Conservation (phyloP, 2,329 filamentous ascomycete genomes). For the Nemania bipapillata region DNA sequence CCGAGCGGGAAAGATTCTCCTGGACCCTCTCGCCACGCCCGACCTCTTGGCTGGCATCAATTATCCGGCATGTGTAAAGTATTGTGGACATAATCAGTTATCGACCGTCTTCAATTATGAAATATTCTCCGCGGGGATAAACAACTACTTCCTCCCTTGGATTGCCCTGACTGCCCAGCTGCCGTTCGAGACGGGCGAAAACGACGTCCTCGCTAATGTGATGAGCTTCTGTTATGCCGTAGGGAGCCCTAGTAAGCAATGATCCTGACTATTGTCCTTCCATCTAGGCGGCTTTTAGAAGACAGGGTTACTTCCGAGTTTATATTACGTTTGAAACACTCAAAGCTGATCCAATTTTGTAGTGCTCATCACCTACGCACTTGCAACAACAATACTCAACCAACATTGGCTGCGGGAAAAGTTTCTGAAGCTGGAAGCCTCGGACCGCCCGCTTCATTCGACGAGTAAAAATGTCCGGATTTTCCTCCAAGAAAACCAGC, state of each 20-base stretch:
- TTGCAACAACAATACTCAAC: slow-evolving; percentile 42
- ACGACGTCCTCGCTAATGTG: slow-evolving; percentile 32
- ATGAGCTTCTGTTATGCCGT: slow-evolving; percentile 40
- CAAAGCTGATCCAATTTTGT: background rate
- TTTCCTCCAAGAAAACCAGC: slow-evolving; percentile 38
- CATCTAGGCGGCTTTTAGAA: background rate
- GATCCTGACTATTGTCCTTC: background rate
- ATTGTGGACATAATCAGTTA: slow-evolving; percentile 20
- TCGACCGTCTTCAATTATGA: slow-evolving; percentile 34
- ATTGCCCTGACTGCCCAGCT: slow-evolving; percentile 42
- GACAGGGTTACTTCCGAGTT: too few relatives aligned
- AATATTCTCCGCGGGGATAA: slow-evolving; percentile 34
- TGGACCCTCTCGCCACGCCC: slow-evolving; percentile 8
- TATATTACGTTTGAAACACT: background rate
- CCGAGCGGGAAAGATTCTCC: background rate
- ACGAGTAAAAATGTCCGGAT: slow-evolving; percentile 33
- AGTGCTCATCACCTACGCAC: slow-evolving; percentile 40
- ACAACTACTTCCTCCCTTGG: slow-evolving; percentile 41
- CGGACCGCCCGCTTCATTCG: slow-evolving; percentile 2
- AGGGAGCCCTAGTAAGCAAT: slow-evolving; percentile 34
- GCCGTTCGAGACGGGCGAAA: slow-evolving; percentile 40
- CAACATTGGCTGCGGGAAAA: slow-evolving; percentile 34
- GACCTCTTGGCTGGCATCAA: slow-evolving; percentile 19
- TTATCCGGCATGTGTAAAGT: slow-evolving; percentile 10
- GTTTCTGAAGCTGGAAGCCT: slow-evolving; percentile 32